Evolutionary conservation across 305 asterid species (phyloP).

Genomic region (Fraxinus paxiana): DNA sequence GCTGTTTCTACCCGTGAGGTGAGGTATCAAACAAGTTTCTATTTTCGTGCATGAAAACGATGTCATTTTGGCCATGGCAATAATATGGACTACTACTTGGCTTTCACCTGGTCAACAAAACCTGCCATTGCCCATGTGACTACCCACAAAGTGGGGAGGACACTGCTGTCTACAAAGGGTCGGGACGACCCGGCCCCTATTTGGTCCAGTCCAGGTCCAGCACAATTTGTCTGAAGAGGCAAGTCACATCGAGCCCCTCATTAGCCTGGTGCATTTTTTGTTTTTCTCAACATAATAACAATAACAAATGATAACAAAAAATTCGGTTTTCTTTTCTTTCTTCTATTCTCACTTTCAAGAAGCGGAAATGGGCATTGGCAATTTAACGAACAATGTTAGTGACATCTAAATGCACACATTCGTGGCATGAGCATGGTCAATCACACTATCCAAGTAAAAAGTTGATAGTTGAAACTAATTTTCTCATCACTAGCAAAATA

Average conservation of each 20-base stretch:
- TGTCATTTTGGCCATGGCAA: neutral
- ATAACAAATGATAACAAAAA: neutral
- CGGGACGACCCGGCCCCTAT: neutral
- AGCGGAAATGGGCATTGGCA: neutral
- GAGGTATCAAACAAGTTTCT: neutral
- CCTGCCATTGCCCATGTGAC: slow-evolving; percentile 3
- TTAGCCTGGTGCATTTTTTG: neutral
- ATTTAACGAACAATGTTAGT: neutral
- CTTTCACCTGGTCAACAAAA: neutral
- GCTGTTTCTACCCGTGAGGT: slow-evolving; percentile 1
- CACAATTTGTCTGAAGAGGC: neutral
- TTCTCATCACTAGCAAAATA: neutral
- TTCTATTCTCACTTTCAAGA: neutral
- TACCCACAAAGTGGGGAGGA: neutral
- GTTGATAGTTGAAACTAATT: neutral
- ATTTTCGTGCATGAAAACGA: neutral
- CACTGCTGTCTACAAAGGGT: neutral
- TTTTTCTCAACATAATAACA: neutral
- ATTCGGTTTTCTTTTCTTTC: neutral
- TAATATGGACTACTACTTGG: neutral
- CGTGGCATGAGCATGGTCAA: neutral
- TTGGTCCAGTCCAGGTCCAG: neutral
- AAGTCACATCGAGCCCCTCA: neutral
- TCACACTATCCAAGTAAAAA: neutral
- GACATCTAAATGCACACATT: neutral